Evolutionary conservation across 805 yeast species (phyloP).

Genomic region (Wickerhamomyces xylosicus): DNA sequence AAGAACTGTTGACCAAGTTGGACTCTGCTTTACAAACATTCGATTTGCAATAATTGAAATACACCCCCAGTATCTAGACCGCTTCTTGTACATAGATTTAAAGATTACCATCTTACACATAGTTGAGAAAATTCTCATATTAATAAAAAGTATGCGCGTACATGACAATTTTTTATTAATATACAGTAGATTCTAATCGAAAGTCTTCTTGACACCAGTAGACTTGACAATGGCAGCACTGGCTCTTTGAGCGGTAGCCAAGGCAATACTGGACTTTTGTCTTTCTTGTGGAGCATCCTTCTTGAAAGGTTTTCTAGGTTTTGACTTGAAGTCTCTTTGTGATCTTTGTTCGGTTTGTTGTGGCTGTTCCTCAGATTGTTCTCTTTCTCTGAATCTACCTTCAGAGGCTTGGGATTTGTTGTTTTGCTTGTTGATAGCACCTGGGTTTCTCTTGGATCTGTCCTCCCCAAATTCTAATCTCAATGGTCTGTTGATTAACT

Average conservation of each 20-base stretch:
- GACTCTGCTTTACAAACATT: conserved; percentile 48
- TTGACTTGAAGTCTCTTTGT: conserved; percentile 6
- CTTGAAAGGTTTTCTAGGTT: conserved; percentile 1
- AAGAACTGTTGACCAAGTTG: conserved; percentile 78
- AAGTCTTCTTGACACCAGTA: conserved; percentile 70
- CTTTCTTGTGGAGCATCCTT: conserved; percentile 7
- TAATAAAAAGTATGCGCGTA: too few species aligned
- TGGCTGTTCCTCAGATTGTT: conserved; percentile 3
- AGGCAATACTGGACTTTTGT: conserved; percentile 67
- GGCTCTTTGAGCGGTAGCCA: conserved; percentile 82
- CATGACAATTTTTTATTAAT: too few species aligned
- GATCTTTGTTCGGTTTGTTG: conserved; percentile 11
- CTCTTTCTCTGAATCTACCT: conserved; percentile 3
- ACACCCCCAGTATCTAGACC: too few species aligned
- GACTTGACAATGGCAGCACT: conserved; percentile 84
- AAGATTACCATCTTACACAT: too few species aligned
- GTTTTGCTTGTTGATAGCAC: conserved; percentile 17
- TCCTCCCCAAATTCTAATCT: conserved; percentile 94
- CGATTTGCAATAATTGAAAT: too few species aligned
- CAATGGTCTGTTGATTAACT: conserved; percentile 61
- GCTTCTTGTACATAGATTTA: too few species aligned
- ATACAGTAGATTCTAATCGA: conserved; percentile 4
- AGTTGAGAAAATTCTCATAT: too few species aligned
- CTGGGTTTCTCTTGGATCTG: conserved; percentile 56
- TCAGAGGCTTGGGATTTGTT: conserved; percentile 14